phyloP scores from a whole-genome alignment of 371 early-diverging fungal genomes.

The Paraphysoderma sedebokerense region DNA sequence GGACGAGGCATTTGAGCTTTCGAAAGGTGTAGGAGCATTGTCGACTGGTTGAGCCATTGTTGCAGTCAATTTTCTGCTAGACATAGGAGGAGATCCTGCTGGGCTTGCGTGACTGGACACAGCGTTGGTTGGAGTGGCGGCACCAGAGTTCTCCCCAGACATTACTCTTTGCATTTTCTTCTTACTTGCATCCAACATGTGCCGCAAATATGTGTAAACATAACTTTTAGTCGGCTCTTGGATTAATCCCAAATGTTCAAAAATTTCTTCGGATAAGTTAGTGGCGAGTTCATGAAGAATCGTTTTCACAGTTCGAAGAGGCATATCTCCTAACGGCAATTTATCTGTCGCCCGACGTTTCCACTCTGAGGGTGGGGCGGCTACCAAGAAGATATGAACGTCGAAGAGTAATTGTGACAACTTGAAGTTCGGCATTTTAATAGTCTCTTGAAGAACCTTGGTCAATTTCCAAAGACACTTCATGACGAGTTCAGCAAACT shows the following conservation, averaged over 20 bases:
- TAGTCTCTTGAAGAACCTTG: conserved; percentile 53
- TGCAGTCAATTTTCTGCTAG: conserved; percentile 12
- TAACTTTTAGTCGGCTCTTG: conserved; percentile 39
- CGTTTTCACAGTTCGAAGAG: conserved; percentile 82
- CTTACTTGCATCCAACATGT: conserved; percentile 43
- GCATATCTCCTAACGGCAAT: conserved; percentile 71
- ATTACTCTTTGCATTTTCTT: conserved; percentile 16
- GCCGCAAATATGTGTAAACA: conserved; percentile 45
- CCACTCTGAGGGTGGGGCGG: conserved; percentile 70
- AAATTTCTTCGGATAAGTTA: conserved; percentile 39
- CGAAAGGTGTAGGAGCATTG: not conserved
- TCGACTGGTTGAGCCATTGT: conserved; percentile 3
- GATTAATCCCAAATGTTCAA: conserved; percentile 40
- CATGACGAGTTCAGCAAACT: conserved; percentile 78
- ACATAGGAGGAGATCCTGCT: conserved; percentile 7
- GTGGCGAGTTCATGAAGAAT: conserved; percentile 58
- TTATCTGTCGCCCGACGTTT: conserved; percentile 52
- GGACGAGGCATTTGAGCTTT: not conserved
- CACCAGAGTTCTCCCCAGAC: conserved; percentile 9
- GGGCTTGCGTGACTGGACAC: conserved; percentile 3
- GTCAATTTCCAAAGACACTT: conserved; percentile 91
- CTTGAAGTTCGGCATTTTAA: conserved; percentile 16
- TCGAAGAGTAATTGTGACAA: conserved; percentile 43
- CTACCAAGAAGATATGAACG: conserved; percentile 62
- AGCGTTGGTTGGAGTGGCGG: conserved; percentile 5